phyloP scores from a whole-genome alignment of 176 grass and related monocot species.

The Musa acuminata region DNA sequence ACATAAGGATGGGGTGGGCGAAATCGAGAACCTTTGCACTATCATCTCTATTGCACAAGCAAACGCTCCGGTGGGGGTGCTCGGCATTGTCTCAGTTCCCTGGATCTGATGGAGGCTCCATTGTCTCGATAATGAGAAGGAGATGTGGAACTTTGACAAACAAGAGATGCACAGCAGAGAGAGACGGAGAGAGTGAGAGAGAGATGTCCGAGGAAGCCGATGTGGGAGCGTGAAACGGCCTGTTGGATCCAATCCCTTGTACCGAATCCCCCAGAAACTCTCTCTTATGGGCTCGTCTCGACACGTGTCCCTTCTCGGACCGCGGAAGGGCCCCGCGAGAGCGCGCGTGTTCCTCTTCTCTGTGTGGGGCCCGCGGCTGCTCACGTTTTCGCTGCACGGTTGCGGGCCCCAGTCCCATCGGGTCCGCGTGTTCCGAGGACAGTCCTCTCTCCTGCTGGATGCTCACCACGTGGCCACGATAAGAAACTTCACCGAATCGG shows the following conservation, averaged over 20 bases:
- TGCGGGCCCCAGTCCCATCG: neutral
- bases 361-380: no score
- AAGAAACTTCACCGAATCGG: neutral
- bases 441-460: neutral
- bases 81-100: slow-evolving; percentile 1
- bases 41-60: no score
- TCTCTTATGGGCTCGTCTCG: neutral
- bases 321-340: no score
- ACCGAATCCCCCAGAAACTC: neutral
- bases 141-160: neutral
- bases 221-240: neutral
- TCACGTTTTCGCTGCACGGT: no score
- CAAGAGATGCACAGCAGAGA: neutral
- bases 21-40: no score
- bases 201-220: neutral
- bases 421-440: no score
- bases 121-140: neutral
- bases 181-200: neutral
- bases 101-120: slow-evolving; percentile 14
- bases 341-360: no score
- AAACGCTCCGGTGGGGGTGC: no score
- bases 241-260: neutral
- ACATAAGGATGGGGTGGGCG: no score
- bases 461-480: neutral
- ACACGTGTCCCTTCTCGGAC: neutral